Evolutionary conservation across 2,329 filamentous ascomycete genomes (phyloP), one percentile per base, ranked within the genome.

Genomic region (Diaporthe humulicola): DNA sequence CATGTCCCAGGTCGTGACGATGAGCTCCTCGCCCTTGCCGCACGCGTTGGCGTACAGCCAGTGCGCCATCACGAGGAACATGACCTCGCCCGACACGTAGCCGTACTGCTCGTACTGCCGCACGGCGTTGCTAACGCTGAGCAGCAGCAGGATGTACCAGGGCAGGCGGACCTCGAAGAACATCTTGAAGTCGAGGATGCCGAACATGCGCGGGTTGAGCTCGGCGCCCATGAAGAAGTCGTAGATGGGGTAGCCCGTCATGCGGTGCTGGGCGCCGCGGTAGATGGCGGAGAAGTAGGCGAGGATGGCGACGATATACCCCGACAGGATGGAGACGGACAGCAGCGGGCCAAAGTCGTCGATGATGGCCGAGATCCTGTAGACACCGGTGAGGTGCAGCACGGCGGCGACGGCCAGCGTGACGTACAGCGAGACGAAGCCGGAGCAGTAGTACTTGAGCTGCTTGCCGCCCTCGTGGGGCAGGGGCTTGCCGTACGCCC

Each of bases 291-390:
- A 98, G 82, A 95, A 88, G 85, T 98, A 99, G 73, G 96, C 96
- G 70, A 95, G 86, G 79, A 96, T 89, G 77, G 93, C 92, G 79
- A 98, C 94, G 54, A 96, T 81, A 85, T 94, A 98, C 75, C 96
- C 96, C 25, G 95, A 97, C 77, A 97, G 83, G 81, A 99, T 98
- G 76, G 96, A 95, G 15, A 99, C 97, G 61, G 93, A 95, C 88
- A 99, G 92, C 64, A 99, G 88, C 54, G 96, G 93, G 2, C 97
- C 97, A 77, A 99, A 99, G 84, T 98, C 94, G 82, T 99, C 97
- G 77, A 99, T 92, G 80, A 98, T 90, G 52, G 92, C 98, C 86
- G 98, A 97, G 70, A 99, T 88, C 77, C 93, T 95, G 89, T 98
- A 98, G 75, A 95, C 78, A 38, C 95, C 95, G 19, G 93, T 93